A percentile compares a stretch with the other conserved stretches of the same genome.
phyloP scores from a whole-genome alignment of 805 yeast genomes.

The Clavispora asparagi region DNA sequence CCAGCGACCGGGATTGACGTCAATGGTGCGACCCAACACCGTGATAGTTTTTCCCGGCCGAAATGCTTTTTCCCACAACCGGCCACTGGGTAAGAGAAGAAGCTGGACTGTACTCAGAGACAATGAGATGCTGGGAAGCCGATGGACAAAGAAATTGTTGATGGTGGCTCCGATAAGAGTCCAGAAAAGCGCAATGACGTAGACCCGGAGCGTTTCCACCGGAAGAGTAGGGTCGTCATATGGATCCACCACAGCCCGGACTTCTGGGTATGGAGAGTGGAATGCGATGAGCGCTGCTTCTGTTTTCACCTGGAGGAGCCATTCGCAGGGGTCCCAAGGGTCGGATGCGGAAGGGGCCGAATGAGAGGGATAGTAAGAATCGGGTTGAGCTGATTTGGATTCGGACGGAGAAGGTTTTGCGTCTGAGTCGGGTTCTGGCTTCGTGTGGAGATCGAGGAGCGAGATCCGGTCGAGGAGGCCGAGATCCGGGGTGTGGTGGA shows the following conservation, averaged over 20 bases:
- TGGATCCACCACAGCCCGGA: constrained; percentile 59
- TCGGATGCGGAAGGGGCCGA: not conserved
- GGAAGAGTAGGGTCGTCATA: constrained; percentile 47
- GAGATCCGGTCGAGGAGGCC: not conserved
- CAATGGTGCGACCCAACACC: constrained; percentile 19
- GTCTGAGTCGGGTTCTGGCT: too few relatives aligned
- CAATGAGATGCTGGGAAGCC: constrained; percentile 47
- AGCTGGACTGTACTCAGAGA: constrained; percentile 37
- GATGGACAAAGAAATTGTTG: constrained; percentile 52
- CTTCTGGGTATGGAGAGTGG: constrained; percentile 61
- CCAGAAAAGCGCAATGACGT: constrained; percentile 49
- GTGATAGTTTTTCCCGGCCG: constrained; percentile 20
- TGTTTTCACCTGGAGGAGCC: constrained; percentile 31
- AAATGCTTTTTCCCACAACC: constrained; percentile 32
- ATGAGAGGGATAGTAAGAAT: too few relatives aligned
- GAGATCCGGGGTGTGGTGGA: constrained; percentile 15
- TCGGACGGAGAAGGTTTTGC: too few relatives aligned
- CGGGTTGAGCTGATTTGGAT: too few relatives aligned
- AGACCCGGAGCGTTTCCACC: constrained; percentile 51
- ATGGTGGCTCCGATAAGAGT: constrained; percentile 49
- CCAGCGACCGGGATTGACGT: constrained; percentile 41
- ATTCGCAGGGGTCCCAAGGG: constrained; percentile 8
- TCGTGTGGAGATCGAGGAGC: not conserved
- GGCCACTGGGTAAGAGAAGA: constrained; percentile 35
- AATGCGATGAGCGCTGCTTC: constrained; percentile 40